Base-by-base conservation (phyloP, 148 eudicot genomes). In the Polygonum aviculare region DNA sequence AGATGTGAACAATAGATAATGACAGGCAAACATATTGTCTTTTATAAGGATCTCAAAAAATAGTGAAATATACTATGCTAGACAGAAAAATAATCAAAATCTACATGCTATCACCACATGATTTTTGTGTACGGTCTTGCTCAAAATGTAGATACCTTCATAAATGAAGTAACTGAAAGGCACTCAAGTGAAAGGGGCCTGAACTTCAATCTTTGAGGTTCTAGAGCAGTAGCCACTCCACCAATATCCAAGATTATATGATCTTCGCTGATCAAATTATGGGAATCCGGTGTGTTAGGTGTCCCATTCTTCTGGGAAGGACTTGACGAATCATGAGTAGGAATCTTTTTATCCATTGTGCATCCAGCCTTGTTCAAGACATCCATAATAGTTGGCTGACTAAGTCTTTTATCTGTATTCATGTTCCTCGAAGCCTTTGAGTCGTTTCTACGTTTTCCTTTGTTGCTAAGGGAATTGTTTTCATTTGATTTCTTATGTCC, bases 181-280 rank as follows among this genome's bases (percentile, higher is more conserved):
- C 89, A 84, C 39, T 80, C 83, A 67, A 81, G 73, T 41, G 76
- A 77, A 80, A 88, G 88, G 54, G 89, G 87, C 77, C 91, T 82
- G 85, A 86, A 88, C 79, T 84, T 88, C 79, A 76, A 62, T 77
- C 85, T 80, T 72, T 88, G 86, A 71, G 75, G 77, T 77, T 88
- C 91, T 54, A 86, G 41, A 45, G 72, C 65, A 49, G 80, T 81
- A 11, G 72, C 47, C 73, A 79, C 62, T 60, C 79, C 85, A 50
- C 82, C 78, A 77, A 86, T 54, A 57, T 86, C 91, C 74, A 88
- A 49, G 73, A 75, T 41, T 59, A 72, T 54, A 35, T 78, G 19
- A 50, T 76, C 79, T 78, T 69, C 77, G 8, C 75, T 73, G 72
- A 50, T 72, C 36, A 65, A 77, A 52, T 75, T 38, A 67, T 78